Percentiles rank a stretch among this genome's conserved stretches.
Evolutionary conservation across 768 basidiomycete genomes (phyloP).

Genomic region (Butyriboletus loyo): DNA sequence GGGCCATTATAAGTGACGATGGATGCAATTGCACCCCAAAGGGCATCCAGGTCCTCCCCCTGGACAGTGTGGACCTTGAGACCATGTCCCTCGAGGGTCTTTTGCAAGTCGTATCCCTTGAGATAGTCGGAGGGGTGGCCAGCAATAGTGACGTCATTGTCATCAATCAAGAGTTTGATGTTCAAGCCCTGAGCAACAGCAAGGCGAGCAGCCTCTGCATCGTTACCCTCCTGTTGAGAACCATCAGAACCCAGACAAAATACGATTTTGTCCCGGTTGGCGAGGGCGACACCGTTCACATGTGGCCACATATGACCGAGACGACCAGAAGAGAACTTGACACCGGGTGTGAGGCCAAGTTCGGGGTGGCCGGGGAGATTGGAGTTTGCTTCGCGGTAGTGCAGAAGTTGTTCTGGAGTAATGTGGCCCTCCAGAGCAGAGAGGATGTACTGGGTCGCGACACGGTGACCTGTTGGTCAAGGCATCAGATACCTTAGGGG

Average conservation of each 20-base stretch:
- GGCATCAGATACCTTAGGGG: neutral
- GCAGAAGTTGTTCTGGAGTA: slow-evolving; percentile 72
- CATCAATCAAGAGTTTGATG: slow-evolving; percentile 84
- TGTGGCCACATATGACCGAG: slow-evolving; percentile 90
- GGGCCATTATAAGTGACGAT: slow-evolving; percentile 67
- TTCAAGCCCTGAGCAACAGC: slow-evolving; percentile 82
- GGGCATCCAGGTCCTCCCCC: slow-evolving; percentile 76
- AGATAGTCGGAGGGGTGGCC: slow-evolving; percentile 87
- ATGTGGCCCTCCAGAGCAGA: slow-evolving; percentile 72
- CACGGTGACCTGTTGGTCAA: slow-evolving; percentile 65
- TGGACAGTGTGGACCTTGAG: slow-evolving; percentile 69
- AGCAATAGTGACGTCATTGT: slow-evolving; percentile 91
- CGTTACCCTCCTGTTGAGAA: slow-evolving; percentile 89
- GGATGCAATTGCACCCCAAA: slow-evolving; percentile 65
- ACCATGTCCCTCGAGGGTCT: slow-evolving; percentile 80
- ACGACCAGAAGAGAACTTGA: slow-evolving; percentile 92
- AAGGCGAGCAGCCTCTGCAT: slow-evolving; percentile 84
- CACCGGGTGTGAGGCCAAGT: slow-evolving; percentile 85
- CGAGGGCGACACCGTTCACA: slow-evolving; percentile 82
- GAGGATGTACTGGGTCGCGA: slow-evolving; percentile 86
- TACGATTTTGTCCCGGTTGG: slow-evolving; percentile 70
- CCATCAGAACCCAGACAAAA: slow-evolving; percentile 89
- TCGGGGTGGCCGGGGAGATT: slow-evolving; percentile 89
- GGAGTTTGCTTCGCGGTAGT: slow-evolving; percentile 83
- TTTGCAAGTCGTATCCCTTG: slow-evolving; percentile 67